Evolutionary conservation across 2,329 filamentous ascomycete species (phyloP), one percentile per base, ranked within the genome.

Genomic region (Elsinoe fawcettii): DNA sequence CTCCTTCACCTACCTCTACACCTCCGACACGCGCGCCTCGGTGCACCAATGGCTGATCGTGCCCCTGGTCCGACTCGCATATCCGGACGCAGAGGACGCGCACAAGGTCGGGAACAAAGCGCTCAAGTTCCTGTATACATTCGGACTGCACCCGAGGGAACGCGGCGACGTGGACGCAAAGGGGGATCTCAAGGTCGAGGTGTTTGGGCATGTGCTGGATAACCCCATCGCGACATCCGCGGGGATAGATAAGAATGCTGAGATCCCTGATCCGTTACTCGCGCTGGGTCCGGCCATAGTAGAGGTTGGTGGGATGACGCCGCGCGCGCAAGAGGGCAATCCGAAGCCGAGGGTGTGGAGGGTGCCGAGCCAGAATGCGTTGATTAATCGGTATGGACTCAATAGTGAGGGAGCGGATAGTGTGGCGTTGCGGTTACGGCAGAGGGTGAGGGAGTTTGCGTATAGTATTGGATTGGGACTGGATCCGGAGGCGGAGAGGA

Each of bases 171-270:
- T 72, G 1, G 80, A 83, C 63, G 70, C 73, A 8, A 73, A 76
- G 61, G 77, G 78, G 2, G 77, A 78, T 62, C 67, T 85, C 51
- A 72, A 73, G 49, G 78, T 82, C 7, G 77, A 83, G 54, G 85
- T 97, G 18, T 96, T 95, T 69, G 90, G 87, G 34, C 81, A 86
- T 60, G 79, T 75, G 3, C 74, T 99, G 47, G 77, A 81, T 65
- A 97, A 96, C 72, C 93, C 93, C 1, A 84, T 99, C 65, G 93
- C 87, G 58, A 96, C 95, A 61, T 95, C 90, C n/a, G 93, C 90
- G 4, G 93, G 93, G 8, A 83, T 99, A 43, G 93, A 97, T 76
- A 97, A 99, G 77, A 82, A 95, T 67, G 93, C 86, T 56, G 89
- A 96, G 61, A 85, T 97, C 56, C 88, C 91, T 1, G 87, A 92